Evolutionary conservation across 1,284 basidiomycete species (phyloP).

Genomic region (Sphaerobolus stellatus): DNA sequence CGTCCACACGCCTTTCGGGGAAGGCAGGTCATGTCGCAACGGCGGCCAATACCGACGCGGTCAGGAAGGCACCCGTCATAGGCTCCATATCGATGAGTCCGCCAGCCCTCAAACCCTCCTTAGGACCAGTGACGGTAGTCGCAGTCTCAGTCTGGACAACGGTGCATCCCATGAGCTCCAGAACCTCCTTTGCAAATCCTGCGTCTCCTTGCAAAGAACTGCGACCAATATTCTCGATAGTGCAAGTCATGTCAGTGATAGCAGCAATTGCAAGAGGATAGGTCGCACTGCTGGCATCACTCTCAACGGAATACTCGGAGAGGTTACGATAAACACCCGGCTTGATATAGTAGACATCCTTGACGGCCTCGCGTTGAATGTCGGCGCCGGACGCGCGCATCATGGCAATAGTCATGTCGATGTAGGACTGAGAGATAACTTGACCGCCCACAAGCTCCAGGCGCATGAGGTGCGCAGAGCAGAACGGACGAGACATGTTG

Average conservation of each 20-base stretch:
- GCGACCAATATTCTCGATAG: conserved; percentile 89
- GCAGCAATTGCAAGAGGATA: conserved; percentile 97
- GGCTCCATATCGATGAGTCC: conserved; percentile 96
- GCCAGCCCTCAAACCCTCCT: conserved; percentile 73
- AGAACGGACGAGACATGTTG: conserved; percentile 99
- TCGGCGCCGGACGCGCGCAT: conserved; percentile 92
- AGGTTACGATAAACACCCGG: conserved; percentile 79
- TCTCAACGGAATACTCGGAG: conserved; percentile 85
- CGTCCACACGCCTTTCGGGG: conserved; percentile 29
- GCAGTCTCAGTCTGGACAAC: conserved; percentile 86
- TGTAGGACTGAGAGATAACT: conserved; percentile 98
- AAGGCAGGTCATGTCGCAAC: conserved; percentile 64
- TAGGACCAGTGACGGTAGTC: conserved; percentile 91
- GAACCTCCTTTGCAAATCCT: conserved; percentile 88
- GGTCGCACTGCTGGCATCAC: conserved; percentile 93
- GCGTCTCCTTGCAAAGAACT: conserved; percentile 95
- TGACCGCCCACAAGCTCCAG: conserved; percentile 88
- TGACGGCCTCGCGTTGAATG: conserved; percentile 72
- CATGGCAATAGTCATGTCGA: conserved; percentile 99
- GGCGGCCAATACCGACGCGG: conserved; percentile 88
- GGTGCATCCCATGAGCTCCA: conserved; percentile 92
- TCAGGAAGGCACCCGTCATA: conserved; percentile 99
- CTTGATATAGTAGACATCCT: conserved; percentile 85
- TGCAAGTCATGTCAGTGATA: conserved; percentile 93
- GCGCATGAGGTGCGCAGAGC: conserved; percentile 93